Base-by-base conservation (phyloP, 192 early-diverging fungal genomes). In the Helicostylum pulchrum region DNA sequence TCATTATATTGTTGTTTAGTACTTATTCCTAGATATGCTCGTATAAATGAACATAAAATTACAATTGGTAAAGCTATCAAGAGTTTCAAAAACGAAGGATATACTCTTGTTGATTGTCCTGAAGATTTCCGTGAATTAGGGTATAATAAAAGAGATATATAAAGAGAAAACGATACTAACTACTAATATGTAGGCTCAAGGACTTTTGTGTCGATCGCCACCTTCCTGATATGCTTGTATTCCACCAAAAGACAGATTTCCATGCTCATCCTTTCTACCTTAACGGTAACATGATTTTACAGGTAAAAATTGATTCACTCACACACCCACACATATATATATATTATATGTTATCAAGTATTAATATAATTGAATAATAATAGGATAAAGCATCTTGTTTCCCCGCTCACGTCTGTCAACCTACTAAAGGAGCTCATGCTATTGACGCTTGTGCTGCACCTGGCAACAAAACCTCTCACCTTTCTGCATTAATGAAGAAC, bases 371-470 rank as follows among this genome's bases (percentile, higher is more conserved):
- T 30, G 42, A 39, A 47, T 45, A 26, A 26, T 26, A 26, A 39
- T 54, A 87, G 81, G 94, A 97, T 75, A 97, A 97, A 70, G 94
- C 95, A 7, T 92, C 89, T 5, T 98, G 94, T 73, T 94, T 97
- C 67, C 92, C 97, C 1, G 93, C 97, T 0, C 92, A 90, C 60
- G 85, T 96, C 17, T 75, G 93, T 42, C 77, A 76, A 4, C 87
- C 94, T 0, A 76, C 83, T 3, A 64, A 65, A 21, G 59, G 72
- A 3, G 71, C 84, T 0, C 77, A 86, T 64, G 92, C 88, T 2
- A 91, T 99, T 48, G 97, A 99, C 70, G 94, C 89, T 7, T 99
- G 95, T 71, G 97, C 97, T 14, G 95, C 95, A 0, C 96, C 96
- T 4, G 96, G 96, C 6, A 99, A 99, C 79, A 99, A 99, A 71